These are phyloP conservation scores for Fusarium sp. DNA, from an alignment of 2,329 filamentous ascomycete genomes.

Conservation along the genomic window DNA sequence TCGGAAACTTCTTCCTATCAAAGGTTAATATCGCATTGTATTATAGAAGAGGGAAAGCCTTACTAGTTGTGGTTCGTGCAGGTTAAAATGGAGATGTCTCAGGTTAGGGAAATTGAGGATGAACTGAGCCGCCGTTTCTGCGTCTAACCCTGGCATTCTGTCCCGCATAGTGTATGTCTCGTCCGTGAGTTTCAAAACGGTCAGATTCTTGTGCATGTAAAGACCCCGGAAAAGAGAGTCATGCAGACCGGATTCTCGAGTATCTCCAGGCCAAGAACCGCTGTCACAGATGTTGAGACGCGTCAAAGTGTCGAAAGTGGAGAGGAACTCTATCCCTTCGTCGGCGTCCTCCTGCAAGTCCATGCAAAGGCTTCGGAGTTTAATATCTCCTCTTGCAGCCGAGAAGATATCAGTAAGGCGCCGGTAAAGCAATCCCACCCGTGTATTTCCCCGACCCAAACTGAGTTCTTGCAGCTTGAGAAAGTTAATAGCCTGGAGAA, in stretches of 20 bases:
- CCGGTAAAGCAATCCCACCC: background rate
- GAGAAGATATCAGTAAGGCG: constrained; percentile 2
- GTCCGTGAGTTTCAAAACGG: constrained; percentile 14
- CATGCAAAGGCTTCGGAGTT: constrained; percentile 11
- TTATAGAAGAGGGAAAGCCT: no score
- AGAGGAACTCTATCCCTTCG: constrained; percentile 20
- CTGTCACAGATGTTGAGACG: constrained; percentile 12
- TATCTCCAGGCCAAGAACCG: background rate
- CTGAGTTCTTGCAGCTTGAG: constrained; percentile 15
- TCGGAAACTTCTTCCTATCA: constrained; percentile 16
- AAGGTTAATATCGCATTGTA: background rate
- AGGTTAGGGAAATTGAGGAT: constrained; percentile 21
- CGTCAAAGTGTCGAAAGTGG: constrained; percentile 30
- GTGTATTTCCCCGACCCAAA: background rate
- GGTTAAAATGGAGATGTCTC: constrained; percentile 19
- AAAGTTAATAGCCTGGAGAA: constrained; percentile 26
- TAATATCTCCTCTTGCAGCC: background rate
- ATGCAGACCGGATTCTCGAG: constrained; percentile 7
- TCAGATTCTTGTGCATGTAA: constrained; percentile 27
- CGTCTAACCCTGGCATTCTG: constrained; percentile 23
- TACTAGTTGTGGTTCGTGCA: background rate
- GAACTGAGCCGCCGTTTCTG: constrained; percentile 6
- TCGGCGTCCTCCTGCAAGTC: background rate
- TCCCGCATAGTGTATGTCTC: background rate
- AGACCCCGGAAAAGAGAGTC: constrained; percentile 23